These are phyloP conservation scores for Teunomyces funiuensis DNA, from an alignment of 805 yeast genomes.

Conservation along the genomic window DNA sequence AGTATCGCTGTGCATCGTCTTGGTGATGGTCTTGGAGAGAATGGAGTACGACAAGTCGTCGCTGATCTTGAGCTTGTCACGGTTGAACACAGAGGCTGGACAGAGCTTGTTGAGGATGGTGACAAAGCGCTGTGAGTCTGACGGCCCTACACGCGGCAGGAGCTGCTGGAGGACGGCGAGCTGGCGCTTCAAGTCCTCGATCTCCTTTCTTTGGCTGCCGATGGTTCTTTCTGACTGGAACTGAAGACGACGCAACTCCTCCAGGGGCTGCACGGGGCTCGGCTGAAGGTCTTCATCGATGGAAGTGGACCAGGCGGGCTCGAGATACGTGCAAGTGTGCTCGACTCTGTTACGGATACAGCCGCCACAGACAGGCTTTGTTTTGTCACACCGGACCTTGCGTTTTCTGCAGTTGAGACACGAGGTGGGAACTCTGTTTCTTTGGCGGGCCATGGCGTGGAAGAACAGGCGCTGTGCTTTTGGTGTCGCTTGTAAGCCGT, in stretches of 20 bases:
- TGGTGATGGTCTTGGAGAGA: conserved; percentile 2
- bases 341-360: conserved; percentile 41
- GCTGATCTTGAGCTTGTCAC: conserved; percentile 14
- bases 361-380: conserved; percentile 41
- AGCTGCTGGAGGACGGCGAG: conserved; percentile 19
- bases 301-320: conserved; percentile 36
- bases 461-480: too few relatives aligned
- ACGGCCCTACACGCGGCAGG: conserved; percentile 2
- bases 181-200: conserved; percentile 32
- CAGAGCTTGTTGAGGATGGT: conserved; percentile 24
- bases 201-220: conserved; percentile 26
- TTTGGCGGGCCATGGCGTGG: conserved; percentile 10
- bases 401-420: conserved; percentile 42
- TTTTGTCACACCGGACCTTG: conserved; percentile 45
- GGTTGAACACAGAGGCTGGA: conserved; percentile 11
- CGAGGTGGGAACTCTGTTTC: conserved; percentile 40
- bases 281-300: not conserved
- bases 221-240: conserved; percentile 21
- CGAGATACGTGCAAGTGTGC: conserved; percentile 40
- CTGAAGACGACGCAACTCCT: conserved; percentile 18
- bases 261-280: conserved; percentile 6
- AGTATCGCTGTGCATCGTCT: conserved; percentile 18
- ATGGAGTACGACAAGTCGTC: conserved; percentile 17
- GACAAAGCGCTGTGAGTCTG: conserved; percentile 5
- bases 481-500: too few relatives aligned